Conservation (phyloP, 2,329 filamentous ascomycete species). For the Ascocoryne sarcoides region DNA sequence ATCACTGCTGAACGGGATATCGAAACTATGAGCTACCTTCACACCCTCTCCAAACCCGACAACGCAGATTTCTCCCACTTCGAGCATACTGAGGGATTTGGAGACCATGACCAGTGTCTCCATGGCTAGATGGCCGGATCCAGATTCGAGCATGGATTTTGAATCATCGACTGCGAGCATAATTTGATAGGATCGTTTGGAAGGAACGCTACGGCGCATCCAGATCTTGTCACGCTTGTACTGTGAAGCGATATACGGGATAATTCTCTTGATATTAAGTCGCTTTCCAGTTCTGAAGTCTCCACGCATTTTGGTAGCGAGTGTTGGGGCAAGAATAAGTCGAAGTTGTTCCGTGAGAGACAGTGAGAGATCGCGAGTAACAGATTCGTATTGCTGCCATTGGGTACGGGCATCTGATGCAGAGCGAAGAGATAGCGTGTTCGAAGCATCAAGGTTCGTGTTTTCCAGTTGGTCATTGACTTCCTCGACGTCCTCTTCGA, state of each 20-base stretch:
- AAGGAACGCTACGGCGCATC: constrained; percentile 89
- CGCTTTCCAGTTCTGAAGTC: constrained; percentile 96
- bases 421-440: constrained; percentile 24
- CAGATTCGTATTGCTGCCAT: constrained; percentile 78
- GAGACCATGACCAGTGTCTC: constrained; percentile 91
- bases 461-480: constrained; percentile 52
- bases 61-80: constrained; percentile 87
- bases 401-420: constrained; percentile 57
- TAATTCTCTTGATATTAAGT: constrained; percentile 98
- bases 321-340: constrained; percentile 87
- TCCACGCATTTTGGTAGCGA: constrained; percentile 91
- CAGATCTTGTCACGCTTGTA: constrained; percentile 99
- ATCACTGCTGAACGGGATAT: constrained; percentile 70
- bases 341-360: constrained; percentile 90
- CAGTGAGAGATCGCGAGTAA: constrained; percentile 78
- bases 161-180: constrained; percentile 96
- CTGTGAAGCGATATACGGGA: constrained; percentile 94
- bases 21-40: constrained; percentile 78
- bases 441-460: constrained; percentile 51
- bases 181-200: constrained; percentile 93
- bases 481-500: constrained; percentile 31
- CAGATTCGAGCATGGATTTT: constrained; percentile 79
- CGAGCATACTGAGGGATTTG: constrained; percentile 80
- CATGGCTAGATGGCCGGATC: constrained; percentile 72
- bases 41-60: constrained; percentile 81